These are phyloP conservation scores for Fusarium sp. DNA, from an alignment of 2,329 filamentous ascomycete species.

Conservation along the genomic window DNA sequence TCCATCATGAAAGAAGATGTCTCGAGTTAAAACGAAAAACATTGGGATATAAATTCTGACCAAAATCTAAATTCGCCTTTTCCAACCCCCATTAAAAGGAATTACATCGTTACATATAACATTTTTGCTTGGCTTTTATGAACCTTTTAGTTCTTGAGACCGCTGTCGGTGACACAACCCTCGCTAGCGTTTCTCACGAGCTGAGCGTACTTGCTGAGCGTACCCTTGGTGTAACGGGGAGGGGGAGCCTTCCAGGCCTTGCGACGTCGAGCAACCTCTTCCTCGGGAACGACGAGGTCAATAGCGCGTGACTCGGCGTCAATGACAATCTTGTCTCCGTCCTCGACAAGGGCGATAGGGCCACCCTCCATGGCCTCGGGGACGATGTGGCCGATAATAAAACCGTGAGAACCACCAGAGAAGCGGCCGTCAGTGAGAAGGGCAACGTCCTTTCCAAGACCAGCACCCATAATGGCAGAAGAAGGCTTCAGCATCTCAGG, in stretches of 20 bases:
- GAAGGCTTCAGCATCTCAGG: conserved; percentile 95
- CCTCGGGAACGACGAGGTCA: conserved; percentile 73
- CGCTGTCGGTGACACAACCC: conserved; percentile 68
- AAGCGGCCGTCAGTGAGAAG: conserved; percentile 81
- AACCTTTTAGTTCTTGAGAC: conserved; percentile 37
- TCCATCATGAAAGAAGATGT: not conserved
- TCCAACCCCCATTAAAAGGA: conserved; percentile 42
- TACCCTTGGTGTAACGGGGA: conserved; percentile 70
- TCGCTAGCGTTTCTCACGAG: conserved; percentile 68
- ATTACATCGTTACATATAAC: conserved; percentile 39
- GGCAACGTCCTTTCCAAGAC: conserved; percentile 79
- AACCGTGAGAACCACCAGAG: conserved; percentile 85
- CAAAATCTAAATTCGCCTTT: conserved; percentile 46
- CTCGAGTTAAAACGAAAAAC: conserved; percentile 5
- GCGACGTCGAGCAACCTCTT: conserved; percentile 69
- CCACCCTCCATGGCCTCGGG: conserved; percentile 89
- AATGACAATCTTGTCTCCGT: conserved; percentile 84
- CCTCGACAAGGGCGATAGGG: conserved; percentile 82
- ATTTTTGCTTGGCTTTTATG: conserved; percentile 8
- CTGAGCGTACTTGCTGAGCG: conserved; percentile 75
- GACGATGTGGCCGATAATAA: conserved; percentile 88
- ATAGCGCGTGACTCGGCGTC: conserved; percentile 80
- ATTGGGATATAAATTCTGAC: conserved; percentile 33
- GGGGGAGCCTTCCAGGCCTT: conserved; percentile 71
- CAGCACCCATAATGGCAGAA: conserved; percentile 91